A percentile compares a stretch with the other conserved stretches of the same genome.
Evolutionary conservation across 176 grass and related monocot genomes (phyloP).

Genomic region (Paspalum notatum): DNA sequence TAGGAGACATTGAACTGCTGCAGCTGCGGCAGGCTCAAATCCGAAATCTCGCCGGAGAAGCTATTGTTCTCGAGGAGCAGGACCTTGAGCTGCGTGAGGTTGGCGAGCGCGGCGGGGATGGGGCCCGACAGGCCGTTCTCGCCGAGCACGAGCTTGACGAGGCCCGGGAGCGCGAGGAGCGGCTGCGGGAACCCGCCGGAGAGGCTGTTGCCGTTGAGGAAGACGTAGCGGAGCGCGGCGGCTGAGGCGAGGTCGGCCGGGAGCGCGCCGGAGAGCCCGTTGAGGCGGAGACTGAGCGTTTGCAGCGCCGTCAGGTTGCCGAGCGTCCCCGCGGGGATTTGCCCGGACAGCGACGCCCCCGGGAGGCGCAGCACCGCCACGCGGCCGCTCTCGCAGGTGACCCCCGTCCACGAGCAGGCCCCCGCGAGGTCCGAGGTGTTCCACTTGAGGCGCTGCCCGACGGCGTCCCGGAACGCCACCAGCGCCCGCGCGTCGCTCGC

Average conservation of each 20-base stretch:
- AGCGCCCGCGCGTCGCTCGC: slow-evolving; percentile 53
- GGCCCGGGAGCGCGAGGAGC: slow-evolving; percentile 36
- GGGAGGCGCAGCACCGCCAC: slow-evolving; percentile 61
- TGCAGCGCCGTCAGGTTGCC: slow-evolving; percentile 69
- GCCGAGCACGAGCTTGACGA: slow-evolving; percentile 52
- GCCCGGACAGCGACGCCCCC: slow-evolving; percentile 31
- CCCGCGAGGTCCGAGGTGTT: slow-evolving; percentile 15
- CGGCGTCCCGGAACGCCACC: slow-evolving; percentile 58
- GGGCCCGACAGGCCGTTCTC: slow-evolving; percentile 48
- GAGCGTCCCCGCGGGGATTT: slow-evolving; percentile 44
- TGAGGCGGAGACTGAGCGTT: slow-evolving; percentile 67
- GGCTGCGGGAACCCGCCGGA: slow-evolving; percentile 51
- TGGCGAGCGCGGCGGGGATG: slow-evolving; percentile 45
- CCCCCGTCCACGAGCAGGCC: slow-evolving; percentile 61
- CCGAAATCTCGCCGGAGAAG: slow-evolving; percentile 55
- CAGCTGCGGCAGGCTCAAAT: slow-evolving; percentile 41
- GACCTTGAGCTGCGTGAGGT: slow-evolving; percentile 43
- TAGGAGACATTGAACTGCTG: slow-evolving; percentile 67
- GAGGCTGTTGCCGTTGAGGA: slow-evolving; percentile 59
- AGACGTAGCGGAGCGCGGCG: slow-evolving; percentile 49
- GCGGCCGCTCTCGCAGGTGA: slow-evolving; percentile 48
- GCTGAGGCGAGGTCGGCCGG: slow-evolving; percentile 45
- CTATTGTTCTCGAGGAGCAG: slow-evolving; percentile 63
- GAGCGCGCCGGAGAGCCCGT: slow-evolving; percentile 50
- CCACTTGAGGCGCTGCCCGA: slow-evolving; percentile 51